Evolutionary conservation across 805 yeast genomes (phyloP).

Genomic region (Saturnispora sanitii): DNA sequence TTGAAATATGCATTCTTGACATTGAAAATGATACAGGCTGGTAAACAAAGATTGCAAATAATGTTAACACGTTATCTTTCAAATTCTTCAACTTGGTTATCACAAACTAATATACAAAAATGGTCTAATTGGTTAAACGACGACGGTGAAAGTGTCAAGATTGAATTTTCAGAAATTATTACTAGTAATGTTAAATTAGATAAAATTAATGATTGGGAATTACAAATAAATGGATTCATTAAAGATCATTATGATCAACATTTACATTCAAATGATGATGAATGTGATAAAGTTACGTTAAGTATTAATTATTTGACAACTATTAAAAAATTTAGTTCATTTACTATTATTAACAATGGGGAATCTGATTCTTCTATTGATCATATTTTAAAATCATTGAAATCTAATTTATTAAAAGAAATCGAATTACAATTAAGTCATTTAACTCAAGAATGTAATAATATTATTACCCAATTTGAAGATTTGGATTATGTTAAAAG

Average conservation of each 20-base stretch:
- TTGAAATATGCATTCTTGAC: conserved; percentile 25
- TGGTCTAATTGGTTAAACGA: conserved; percentile 24
- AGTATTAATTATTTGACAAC: conserved; percentile 12
- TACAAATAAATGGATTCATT: background rate
- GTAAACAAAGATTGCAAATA: conserved; percentile 19
- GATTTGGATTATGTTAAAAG: conserved; percentile 10
- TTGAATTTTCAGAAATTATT: background rate
- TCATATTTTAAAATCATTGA: conserved; percentile 16
- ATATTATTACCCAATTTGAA: conserved; percentile 14
- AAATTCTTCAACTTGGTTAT: conserved; percentile 21
- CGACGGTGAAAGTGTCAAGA: conserved; percentile 7
- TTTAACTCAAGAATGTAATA: conserved; percentile 15
- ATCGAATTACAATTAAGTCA: conserved; percentile 12
- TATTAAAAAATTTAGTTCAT: conserved; percentile 25
- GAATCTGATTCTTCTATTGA: conserved; percentile 12
- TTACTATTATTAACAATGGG: conserved; percentile 15
- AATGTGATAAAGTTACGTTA: background rate
- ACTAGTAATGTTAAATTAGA: background rate
- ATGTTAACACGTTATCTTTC: conserved; percentile 5
- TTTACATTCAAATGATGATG: background rate
- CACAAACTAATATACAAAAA: conserved; percentile 18
- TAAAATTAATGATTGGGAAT: background rate
- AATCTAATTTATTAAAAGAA: conserved; percentile 9
- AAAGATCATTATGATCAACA: background rate
- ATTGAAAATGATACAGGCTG: conserved; percentile 17